Conservation (phyloP, 345 rosid species). For the Aethionema arabicum region DNA sequence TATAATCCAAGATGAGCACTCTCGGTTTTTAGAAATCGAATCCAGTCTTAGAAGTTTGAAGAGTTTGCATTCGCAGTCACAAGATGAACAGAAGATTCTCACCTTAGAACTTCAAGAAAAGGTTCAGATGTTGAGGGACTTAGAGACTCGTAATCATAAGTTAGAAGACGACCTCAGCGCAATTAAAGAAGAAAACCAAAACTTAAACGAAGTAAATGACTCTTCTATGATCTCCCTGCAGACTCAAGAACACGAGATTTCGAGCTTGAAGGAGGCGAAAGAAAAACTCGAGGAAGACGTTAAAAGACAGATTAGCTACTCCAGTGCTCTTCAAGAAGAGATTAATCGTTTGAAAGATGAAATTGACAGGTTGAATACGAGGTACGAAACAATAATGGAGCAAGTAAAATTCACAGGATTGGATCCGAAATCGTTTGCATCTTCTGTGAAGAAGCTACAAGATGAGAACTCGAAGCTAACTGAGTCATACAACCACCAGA, state of each 20-base stretch:
- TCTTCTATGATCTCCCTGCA: constrained; percentile 48
- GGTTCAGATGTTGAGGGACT: constrained; percentile 53
- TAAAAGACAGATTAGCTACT: constrained; percentile 48
- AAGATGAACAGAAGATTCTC: constrained; percentile 64
- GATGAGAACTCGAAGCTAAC: constrained; percentile 62
- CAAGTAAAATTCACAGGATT: constrained; percentile 69
- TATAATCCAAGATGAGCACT: constrained; percentile 58
- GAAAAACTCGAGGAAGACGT: constrained; percentile 73
- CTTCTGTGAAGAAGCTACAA: constrained; percentile 62
- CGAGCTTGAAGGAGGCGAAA: constrained; percentile 61
- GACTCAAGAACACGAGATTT: constrained; percentile 51
- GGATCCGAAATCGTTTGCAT: constrained; percentile 48
- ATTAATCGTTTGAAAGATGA: constrained; percentile 70
- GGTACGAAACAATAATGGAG: constrained; percentile 55
- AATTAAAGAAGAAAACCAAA: constrained; percentile 50
- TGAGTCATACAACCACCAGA: constrained; percentile 49
- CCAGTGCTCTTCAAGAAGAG: constrained; percentile 70
- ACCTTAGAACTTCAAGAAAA: constrained; percentile 61
- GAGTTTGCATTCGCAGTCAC: constrained; percentile 51
- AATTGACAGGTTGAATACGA: constrained; percentile 50
- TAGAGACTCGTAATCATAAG: constrained; percentile 49
- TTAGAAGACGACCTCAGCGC: constrained; percentile 57
- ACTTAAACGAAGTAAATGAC: constrained; percentile 48
- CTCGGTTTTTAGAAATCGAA: constrained; percentile 62
- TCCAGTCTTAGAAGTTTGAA: constrained; percentile 52